Base-by-base conservation (phyloP, 352 stramenopile species). In the Phytophthora colocasiae region DNA sequence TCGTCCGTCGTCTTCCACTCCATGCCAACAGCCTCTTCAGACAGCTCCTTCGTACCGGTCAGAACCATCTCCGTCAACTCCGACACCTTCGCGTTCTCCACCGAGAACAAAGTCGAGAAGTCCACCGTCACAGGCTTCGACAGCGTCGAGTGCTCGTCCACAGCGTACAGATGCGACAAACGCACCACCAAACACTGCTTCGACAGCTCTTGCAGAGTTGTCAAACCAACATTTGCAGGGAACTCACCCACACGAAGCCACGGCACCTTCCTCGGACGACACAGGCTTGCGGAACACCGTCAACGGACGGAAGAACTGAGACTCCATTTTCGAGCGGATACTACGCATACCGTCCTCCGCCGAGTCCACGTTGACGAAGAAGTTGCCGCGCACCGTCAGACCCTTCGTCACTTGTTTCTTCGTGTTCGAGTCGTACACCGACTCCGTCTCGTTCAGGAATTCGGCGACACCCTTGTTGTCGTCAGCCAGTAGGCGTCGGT, bases 391-490 rank as follows among this genome's bases (percentile, higher is more conserved):
- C 3, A 78, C 80, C 10, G 81, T 79, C 39, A 97, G 62, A 36
- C 88, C 90, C 19, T 87, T 81, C 15, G 73, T 90, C 15, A 70
- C 58, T 4, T 71, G 58, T 36, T 80, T 77, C 86, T 96, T 76
- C 70, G 71, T 72, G 66, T 61, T 38, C 49, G 89, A 56, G 77
- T 85, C 49, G 63, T 87, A 67, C 77, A 78, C 68, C 48, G 93
- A 97, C 72, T 99, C 95, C 5, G 88, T 97, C 64, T 98, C 92
- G 61, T 98, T 98, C 26, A 98, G 67, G 38, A 85, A 46, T 66
- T 99, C 97, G 14, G 69, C 77, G 1, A 99, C 97, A 24, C 98
- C 97, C 57, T 97, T 91, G 43, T 74, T 58, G 73, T 99, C 98
- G 53, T 99, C 98, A 29, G 70, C 77, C 6, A 98, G 72, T 8